Evolutionary conservation across 805 yeast species (phyloP).

Genomic region (Wickerhamiella spandovensis): DNA sequence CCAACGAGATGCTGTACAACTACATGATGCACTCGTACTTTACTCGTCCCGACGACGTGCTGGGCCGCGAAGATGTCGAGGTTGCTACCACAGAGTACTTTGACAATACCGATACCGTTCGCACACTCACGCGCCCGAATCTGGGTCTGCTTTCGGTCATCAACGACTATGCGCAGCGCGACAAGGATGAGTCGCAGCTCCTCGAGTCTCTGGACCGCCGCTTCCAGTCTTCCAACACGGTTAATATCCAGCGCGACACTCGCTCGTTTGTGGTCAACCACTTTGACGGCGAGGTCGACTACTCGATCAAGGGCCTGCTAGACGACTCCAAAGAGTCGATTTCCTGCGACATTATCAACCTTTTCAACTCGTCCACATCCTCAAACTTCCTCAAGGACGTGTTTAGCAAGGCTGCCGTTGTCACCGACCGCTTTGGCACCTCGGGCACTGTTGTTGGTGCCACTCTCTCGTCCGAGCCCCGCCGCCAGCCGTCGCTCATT

Average conservation of each 20-base stretch:
- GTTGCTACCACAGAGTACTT: slow-evolving; percentile 43
- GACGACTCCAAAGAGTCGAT: slow-evolving; percentile 40
- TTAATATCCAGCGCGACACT: slow-evolving; percentile 22
- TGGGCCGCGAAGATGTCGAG: slow-evolving; percentile 30
- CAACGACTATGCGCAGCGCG: slow-evolving; percentile 27
- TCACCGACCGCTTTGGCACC: slow-evolving; percentile 24
- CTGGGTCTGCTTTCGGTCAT: slow-evolving; percentile 26
- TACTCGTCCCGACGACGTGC: slow-evolving; percentile 26
- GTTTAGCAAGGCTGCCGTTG: slow-evolving; percentile 26
- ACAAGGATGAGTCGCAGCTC: slow-evolving; percentile 23
- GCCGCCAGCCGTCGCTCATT: slow-evolving; percentile 26
- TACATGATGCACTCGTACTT: slow-evolving; percentile 27
- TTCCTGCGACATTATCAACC: slow-evolving; percentile 28
- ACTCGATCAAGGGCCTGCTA: slow-evolving; percentile 37
- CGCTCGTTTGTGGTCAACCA: slow-evolving; percentile 40
- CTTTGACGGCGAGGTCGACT: slow-evolving; percentile 47
- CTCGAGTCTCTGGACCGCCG: slow-evolving; percentile 23
- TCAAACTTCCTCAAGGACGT: slow-evolving; percentile 26
- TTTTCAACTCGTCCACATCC: slow-evolving; percentile 27
- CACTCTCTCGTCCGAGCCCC: slow-evolving; percentile 28
- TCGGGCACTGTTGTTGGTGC: slow-evolving; percentile 26
- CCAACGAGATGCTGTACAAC: slow-evolving; percentile 30
- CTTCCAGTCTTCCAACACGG: slow-evolving; percentile 20
- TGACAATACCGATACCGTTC: slow-evolving; percentile 43
- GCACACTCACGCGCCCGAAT: slow-evolving; percentile 34